Evolutionary conservation across 495 filamentous ascomycete genomes (phyloP).

Genomic region (Chaetomium cochliodes): DNA sequence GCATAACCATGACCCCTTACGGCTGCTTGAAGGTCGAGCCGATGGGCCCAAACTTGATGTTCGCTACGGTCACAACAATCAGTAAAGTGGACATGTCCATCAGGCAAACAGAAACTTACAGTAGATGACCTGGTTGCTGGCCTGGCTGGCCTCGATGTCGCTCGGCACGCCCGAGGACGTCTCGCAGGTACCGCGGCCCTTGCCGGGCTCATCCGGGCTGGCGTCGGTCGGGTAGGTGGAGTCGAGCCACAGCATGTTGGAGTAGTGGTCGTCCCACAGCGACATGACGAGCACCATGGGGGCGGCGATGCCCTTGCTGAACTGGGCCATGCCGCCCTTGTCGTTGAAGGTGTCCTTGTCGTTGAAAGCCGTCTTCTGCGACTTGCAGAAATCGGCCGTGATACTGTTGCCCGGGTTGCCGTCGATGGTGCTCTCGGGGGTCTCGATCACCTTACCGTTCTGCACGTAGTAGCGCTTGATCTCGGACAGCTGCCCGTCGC

Average conservation of each 20-base stretch:
- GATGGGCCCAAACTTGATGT: slow-evolving; percentile 71
- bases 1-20: neutral
- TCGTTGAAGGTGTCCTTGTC: slow-evolving; percentile 58
- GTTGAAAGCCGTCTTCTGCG: slow-evolving; percentile 59
- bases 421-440: slow-evolving; percentile 51
- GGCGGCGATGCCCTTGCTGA: slow-evolving; percentile 55
- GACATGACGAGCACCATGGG: slow-evolving; percentile 78
- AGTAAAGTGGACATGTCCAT: neutral
- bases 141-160: slow-evolving; percentile 53
- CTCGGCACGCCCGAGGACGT: slow-evolving; percentile 58
- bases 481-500: slow-evolving; percentile 54
- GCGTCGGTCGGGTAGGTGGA: slow-evolving; percentile 64
- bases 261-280: slow-evolving; percentile 73
- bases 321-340: slow-evolving; percentile 59
- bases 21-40: slow-evolving; percentile 54
- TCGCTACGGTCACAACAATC: slow-evolving; percentile 34
- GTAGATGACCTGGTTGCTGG: slow-evolving; percentile 53
- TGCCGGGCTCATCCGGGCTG: slow-evolving; percentile 53
- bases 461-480: slow-evolving; percentile 74
- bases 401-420: slow-evolving; percentile 58
- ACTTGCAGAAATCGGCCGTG: slow-evolving; percentile 59
- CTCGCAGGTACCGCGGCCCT: slow-evolving; percentile 67
- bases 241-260: slow-evolving; percentile 85
- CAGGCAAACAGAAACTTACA: slow-evolving; percentile 17
- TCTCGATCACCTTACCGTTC: slow-evolving; percentile 60